A percentile compares a stretch with the other conserved stretches of the same genome.
Conservation (phyloP, 257 asterid species). For the Penstemon eatonii region DNA sequence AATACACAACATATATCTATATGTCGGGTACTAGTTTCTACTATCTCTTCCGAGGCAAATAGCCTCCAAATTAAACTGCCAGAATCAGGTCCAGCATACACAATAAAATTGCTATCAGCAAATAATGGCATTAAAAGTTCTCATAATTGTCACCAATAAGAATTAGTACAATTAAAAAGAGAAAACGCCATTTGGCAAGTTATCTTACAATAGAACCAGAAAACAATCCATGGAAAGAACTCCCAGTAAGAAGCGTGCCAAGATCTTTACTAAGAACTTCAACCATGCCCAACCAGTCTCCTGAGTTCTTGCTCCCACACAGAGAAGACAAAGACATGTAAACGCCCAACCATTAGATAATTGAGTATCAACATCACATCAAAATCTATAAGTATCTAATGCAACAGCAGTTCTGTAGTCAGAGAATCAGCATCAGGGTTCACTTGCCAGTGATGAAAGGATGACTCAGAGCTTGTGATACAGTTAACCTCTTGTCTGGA, state of each 20-base stretch:
- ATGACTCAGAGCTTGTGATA: constrained; percentile 95
- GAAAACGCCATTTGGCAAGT: constrained; percentile 74
- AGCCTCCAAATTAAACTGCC: constrained; percentile 40
- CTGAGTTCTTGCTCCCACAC: constrained; percentile 58
- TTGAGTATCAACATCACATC: constrained; percentile 53
- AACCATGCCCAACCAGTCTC: constrained; percentile 47
- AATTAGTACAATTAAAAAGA: constrained; percentile 63
- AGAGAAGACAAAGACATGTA: constrained; percentile 69
- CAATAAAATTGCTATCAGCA: constrained; percentile 27
- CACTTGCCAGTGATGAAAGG: constrained; percentile 99
- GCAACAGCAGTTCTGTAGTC: constrained; percentile 72
- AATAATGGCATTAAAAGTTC: constrained; percentile 34
- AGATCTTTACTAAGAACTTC: constrained; percentile 52
- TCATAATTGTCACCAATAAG: constrained; percentile 59
- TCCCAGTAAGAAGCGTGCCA: constrained; percentile 68
- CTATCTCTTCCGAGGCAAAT: constrained; percentile 34
- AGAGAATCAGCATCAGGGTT: constrained; percentile 77
- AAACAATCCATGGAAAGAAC: constrained; percentile 90
- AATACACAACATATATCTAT: constrained; percentile 24
- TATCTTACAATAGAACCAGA: constrained; percentile 98
- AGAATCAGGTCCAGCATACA: constrained; percentile 36
- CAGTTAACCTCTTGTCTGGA: constrained; percentile 93
- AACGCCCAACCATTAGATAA: constrained; percentile 78
- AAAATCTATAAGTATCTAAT: constrained; percentile 64
- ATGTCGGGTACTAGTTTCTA: constrained; percentile 30